These are phyloP conservation scores for Proliferodiscus dingleyae DNA, from an alignment of 2,329 filamentous ascomycete species.

Conservation along the genomic window DNA sequence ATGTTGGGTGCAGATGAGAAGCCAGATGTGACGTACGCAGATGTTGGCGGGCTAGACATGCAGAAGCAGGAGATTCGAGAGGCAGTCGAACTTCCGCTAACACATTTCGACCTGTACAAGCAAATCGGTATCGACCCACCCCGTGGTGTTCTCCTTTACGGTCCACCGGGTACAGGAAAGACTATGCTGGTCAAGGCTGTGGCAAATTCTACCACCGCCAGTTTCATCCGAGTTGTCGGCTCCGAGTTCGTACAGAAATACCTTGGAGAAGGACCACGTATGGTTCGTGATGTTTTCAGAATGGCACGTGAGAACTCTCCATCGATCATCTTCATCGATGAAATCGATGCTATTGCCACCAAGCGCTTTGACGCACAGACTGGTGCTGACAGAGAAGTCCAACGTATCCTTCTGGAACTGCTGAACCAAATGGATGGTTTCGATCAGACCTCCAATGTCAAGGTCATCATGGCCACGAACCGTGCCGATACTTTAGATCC, in stretches of 20 bases:
- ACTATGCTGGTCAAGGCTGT: conserved; percentile 98
- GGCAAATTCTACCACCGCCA: conserved; percentile 95
- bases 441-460: conserved; percentile 97
- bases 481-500: conserved; percentile 95
- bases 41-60: conserved; percentile 97
- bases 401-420: conserved; percentile 94
- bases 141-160: conserved; percentile 91
- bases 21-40: conserved; percentile 95
- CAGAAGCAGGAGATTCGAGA: conserved; percentile 99
- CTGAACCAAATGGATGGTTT: conserved; percentile 99
- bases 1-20: conserved; percentile 98
- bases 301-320: conserved; percentile 99
- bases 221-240: conserved; percentile 95
- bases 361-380: conserved; percentile 99
- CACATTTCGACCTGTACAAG: conserved; percentile 97
- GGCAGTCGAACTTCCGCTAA: conserved; percentile 92
- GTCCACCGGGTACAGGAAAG: conserved; percentile 92
- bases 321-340: conserved; percentile 98
- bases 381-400: conserved; percentile 94
- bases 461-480: conserved; percentile 99
- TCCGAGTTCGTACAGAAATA: conserved; percentile 99
- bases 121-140: conserved; percentile 99
- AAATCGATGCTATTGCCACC: conserved; percentile 97
- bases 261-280: conserved; percentile 91
- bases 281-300: conserved; percentile 98